Evolutionary conservation across 2,329 filamentous ascomycete species (phyloP).

Genomic region (Diaporthe ampelina): DNA sequence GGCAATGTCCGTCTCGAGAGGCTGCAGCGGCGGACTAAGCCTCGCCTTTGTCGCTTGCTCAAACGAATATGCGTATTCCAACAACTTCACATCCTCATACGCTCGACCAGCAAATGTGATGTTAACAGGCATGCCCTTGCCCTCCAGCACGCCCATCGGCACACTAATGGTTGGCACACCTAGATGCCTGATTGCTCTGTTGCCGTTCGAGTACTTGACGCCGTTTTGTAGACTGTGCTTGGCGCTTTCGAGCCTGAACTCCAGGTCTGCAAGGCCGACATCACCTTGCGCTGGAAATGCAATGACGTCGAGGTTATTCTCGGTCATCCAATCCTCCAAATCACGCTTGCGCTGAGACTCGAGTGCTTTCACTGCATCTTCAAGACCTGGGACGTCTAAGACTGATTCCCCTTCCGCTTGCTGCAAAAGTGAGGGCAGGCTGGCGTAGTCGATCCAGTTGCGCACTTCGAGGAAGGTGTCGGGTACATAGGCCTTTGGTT

Average conservation of each 20-base stretch:
- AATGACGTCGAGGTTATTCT: conserved; percentile 57
- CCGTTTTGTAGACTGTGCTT: conserved; percentile 62
- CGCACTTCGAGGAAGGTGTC: conserved; percentile 7
- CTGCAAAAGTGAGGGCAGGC: background rate
- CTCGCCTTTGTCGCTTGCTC: conserved; percentile 35
- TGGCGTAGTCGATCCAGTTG: background rate
- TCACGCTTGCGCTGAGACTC: conserved; percentile 63
- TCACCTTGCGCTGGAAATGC: conserved; percentile 66
- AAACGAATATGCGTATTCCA: conserved; percentile 47
- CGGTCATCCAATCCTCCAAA: conserved; percentile 66
- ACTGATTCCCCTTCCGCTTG: conserved; percentile 48
- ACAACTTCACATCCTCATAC: conserved; percentile 56
- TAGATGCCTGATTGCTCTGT: conserved; percentile 65
- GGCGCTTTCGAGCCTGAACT: conserved; percentile 52
- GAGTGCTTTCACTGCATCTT: conserved; percentile 57
- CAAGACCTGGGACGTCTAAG: conserved; percentile 58
- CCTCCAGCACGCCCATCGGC: conserved; percentile 64
- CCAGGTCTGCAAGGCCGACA: conserved; percentile 62
- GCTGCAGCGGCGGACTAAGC: background rate
- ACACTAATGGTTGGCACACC: conserved; percentile 68
- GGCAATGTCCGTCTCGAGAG: conserved; percentile 1
- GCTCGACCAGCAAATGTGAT: conserved; percentile 65
- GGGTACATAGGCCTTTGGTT: conserved; percentile 42
- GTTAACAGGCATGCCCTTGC: conserved; percentile 64
- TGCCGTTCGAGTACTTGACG: conserved; percentile 67